These are phyloP conservation scores for Bacterosira constricta DNA, from an alignment of 108 stramenopile genomes.

Conservation along the genomic window DNA sequence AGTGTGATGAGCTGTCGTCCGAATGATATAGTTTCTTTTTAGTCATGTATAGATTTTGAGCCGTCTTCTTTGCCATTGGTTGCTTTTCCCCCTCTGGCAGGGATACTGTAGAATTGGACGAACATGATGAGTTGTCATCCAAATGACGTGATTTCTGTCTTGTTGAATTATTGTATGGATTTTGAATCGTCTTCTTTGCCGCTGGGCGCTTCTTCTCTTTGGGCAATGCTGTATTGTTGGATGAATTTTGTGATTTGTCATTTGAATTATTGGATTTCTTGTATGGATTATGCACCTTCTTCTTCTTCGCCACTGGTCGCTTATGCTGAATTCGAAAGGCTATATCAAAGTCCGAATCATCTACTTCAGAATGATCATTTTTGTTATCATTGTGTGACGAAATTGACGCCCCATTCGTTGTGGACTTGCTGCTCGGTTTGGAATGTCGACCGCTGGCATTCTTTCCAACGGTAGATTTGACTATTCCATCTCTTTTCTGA, in stretches of 20 bases:
- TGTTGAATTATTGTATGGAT: neutral
- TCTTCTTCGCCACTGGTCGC: neutral
- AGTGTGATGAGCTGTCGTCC: neutral
- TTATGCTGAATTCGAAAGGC: neutral
- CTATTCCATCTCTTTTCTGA: neutral
- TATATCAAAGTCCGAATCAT: conserved; percentile 5
- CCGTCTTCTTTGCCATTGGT: neutral
- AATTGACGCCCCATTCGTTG: neutral
- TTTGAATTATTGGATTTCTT: neutral
- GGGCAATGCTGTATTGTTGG: neutral
- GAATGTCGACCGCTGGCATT: neutral
- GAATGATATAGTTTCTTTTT: neutral
- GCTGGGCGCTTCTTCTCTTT: neutral
- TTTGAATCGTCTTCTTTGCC: neutral
- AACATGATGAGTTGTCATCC: neutral
- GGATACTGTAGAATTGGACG: neutral
- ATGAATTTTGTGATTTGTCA: neutral
- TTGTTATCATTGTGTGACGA: neutral
- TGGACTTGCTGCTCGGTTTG: neutral
- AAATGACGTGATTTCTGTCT: neutral
- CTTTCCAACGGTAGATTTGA: neutral
- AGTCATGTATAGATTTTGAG: neutral
- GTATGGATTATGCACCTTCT: neutral
- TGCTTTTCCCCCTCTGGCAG: neutral
- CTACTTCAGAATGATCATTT: neutral